Percentiles rank a stretch among this genome's conserved stretches.
These are phyloP conservation scores for Elsinoe ampelina DNA, from an alignment of 2,329 filamentous ascomycete species.

Conservation along the genomic window DNA sequence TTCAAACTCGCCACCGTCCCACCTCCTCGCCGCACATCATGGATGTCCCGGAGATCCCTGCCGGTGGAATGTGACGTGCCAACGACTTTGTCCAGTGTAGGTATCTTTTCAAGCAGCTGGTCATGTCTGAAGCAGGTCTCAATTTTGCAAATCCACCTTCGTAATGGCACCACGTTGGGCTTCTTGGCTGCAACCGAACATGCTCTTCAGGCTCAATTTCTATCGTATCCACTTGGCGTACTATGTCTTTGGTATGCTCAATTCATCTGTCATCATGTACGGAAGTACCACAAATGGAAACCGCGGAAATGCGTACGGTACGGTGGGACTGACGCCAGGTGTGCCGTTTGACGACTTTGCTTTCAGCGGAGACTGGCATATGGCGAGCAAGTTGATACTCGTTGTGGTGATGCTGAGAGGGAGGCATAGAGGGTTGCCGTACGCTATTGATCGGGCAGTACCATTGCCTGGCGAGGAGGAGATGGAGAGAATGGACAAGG, in stretches of 20 bases:
- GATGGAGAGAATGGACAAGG: slow-evolving; percentile 28
- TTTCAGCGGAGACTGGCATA: slow-evolving; percentile 37
- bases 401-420: slow-evolving; percentile 45
- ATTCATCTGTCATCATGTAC: slow-evolving; percentile 17
- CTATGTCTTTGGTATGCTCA: slow-evolving; percentile 17
- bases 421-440: slow-evolving; percentile 42
- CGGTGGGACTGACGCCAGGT: slow-evolving; percentile 26
- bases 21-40: too few species aligned
- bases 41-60: too few species aligned
- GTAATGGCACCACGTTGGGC: not conserved
- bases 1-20: too few species aligned
- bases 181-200: not conserved
- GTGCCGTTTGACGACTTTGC: slow-evolving; percentile 32
- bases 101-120: not conserved
- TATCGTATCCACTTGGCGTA: slow-evolving; percentile 18
- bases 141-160: not conserved
- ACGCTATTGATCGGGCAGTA: slow-evolving; percentile 38
- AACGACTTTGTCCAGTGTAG: not conserved
- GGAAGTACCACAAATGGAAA: slow-evolving; percentile 14
- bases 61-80: not conserved
- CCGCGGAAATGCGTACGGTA: slow-evolving; percentile 19
- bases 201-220: slow-evolving; percentile 10
- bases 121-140: not conserved
- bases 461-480: slow-evolving; percentile 26
- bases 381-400: slow-evolving; percentile 41